Conservation (phyloP, 2,329 filamentous ascomycete genomes). For the Tolypocladium tundrense region DNA sequence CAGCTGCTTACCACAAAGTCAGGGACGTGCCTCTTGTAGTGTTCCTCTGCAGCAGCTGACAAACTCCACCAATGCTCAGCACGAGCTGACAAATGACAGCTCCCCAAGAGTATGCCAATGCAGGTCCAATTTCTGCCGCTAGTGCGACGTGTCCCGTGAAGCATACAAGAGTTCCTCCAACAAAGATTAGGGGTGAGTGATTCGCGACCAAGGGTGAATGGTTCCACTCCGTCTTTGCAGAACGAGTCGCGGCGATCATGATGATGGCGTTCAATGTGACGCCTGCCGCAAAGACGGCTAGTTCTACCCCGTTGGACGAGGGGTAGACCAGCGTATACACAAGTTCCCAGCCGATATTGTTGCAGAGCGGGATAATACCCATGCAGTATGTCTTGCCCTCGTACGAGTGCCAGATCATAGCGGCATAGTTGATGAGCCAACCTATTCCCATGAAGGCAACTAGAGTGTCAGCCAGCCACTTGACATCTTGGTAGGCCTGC, state of each 20-base stretch:
- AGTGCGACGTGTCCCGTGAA: slow-evolving; percentile 7
- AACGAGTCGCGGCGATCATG: slow-evolving; percentile 5
- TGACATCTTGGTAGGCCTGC: slow-evolving; percentile 3
- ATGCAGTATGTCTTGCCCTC: slow-evolving; percentile 6
- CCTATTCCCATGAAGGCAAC: slow-evolving; percentile 6
- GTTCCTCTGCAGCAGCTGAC: slow-evolving; percentile 6
- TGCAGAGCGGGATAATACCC: slow-evolving; percentile 8
- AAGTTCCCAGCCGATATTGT: slow-evolving; percentile 8
- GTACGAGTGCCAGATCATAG: slow-evolving; percentile 6
- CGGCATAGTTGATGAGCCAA: slow-evolving; percentile 7
- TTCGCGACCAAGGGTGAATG: slow-evolving; percentile 6
- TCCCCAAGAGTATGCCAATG: slow-evolving; percentile 7
- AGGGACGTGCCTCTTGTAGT: slow-evolving; percentile 5
- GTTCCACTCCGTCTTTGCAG: slow-evolving; percentile 4
- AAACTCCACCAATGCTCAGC: slow-evolving; percentile 6
- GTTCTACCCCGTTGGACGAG: slow-evolving; percentile 6
- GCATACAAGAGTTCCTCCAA: slow-evolving; percentile 4
- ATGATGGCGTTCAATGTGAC: slow-evolving; percentile 6
- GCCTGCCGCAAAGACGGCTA: slow-evolving; percentile 4
- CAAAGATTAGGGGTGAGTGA: slow-evolving; percentile 3
- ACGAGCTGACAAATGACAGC: slow-evolving; percentile 7
- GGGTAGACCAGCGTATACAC: slow-evolving; percentile 6
- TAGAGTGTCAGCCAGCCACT: slow-evolving; percentile 7
- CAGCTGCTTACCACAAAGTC: slow-evolving; percentile 5
- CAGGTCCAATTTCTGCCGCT: slow-evolving; percentile 7